These are phyloP conservation scores for Malus sieversii DNA, from an alignment of 306 rosid species.

Conservation along the genomic window DNA sequence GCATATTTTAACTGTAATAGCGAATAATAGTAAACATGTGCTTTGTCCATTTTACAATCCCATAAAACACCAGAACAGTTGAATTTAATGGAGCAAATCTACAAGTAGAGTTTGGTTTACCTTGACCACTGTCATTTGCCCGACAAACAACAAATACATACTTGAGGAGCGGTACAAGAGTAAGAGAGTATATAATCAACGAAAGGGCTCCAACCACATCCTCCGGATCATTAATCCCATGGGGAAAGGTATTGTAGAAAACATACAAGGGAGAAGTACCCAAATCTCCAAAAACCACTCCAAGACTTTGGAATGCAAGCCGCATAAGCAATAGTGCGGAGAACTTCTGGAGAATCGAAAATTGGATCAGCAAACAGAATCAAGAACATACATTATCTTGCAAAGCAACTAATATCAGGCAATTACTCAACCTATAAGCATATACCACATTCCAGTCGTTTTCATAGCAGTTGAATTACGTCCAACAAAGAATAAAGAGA, in stretches of 20 bases:
- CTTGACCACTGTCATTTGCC: constrained; percentile 99
- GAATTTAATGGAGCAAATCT: not conserved
- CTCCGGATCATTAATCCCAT: constrained; percentile 55
- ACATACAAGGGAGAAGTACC: constrained; percentile 98
- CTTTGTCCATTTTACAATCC: not conserved
- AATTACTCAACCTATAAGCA: not conserved
- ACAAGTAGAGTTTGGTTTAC: constrained; percentile 29
- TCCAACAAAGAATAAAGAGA: not conserved
- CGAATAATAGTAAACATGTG: not conserved
- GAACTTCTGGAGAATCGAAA: constrained; percentile 58
- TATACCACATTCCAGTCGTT: not conserved
- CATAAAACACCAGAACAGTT: not conserved
- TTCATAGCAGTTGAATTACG: not conserved
- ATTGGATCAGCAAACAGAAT: constrained; percentile 25
- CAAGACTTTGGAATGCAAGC: constrained; percentile 94
- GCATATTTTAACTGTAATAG: not conserved
- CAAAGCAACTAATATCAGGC: not conserved
- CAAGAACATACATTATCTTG: not conserved
- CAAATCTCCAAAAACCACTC: constrained; percentile 95
- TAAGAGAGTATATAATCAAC: constrained; percentile 93
- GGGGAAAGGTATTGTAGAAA: constrained; percentile 89
- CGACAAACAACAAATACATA: constrained; percentile 73
- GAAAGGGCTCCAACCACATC: constrained; percentile 94
- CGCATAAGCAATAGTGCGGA: constrained; percentile 75
- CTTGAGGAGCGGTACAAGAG: constrained; percentile 89